These are phyloP conservation scores for Lepraria neglecta DNA, from an alignment of 495 filamentous ascomycete genomes.

Conservation along the genomic window DNA sequence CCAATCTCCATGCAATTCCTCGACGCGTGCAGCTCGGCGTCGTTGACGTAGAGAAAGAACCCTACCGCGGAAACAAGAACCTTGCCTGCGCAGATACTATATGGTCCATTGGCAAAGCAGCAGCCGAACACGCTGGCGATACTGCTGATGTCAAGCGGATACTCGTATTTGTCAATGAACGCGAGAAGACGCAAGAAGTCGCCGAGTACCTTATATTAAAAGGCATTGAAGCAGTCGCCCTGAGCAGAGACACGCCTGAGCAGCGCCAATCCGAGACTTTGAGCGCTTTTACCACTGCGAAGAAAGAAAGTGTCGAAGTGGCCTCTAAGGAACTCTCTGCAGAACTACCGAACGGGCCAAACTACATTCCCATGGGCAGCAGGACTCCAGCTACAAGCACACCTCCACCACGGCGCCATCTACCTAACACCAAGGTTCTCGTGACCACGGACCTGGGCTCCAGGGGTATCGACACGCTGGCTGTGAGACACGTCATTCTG, in stretches of 20 bases:
- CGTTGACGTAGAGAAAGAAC: conserved; percentile 80
- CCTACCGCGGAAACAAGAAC: conserved; percentile 82
- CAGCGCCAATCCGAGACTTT: conserved; percentile 68
- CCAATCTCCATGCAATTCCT: conserved; percentile 91
- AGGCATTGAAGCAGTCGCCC: conserved; percentile 76
- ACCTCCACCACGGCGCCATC: conserved; percentile 30
- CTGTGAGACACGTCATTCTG: conserved; percentile 81
- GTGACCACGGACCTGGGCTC: conserved; percentile 91
- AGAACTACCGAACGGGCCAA: conserved; percentile 23
- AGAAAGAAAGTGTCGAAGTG: conserved; percentile 14
- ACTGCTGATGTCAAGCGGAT: conserved; percentile 70
- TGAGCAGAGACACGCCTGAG: conserved; percentile 73
- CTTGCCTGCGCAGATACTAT: conserved; percentile 92
- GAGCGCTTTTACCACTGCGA: conserved; percentile 58
- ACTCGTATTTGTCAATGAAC: conserved; percentile 96
- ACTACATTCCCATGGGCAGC: conserved; percentile 20
- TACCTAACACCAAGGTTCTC: conserved; percentile 76
- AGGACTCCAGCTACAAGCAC: not conserved
- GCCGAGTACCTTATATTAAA: conserved; percentile 73
- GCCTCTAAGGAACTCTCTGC: conserved; percentile 28
- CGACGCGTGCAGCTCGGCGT: conserved; percentile 90
- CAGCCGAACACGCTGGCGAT: conserved; percentile 27
- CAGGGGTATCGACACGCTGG: conserved; percentile 89
- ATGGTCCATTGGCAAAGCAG: conserved; percentile 83
- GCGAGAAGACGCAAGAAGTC: conserved; percentile 76